Evolutionary conservation across 768 basidiomycete species (phyloP), one percentile per base, ranked within the genome.

Genomic region (Mycena amicta): DNA sequence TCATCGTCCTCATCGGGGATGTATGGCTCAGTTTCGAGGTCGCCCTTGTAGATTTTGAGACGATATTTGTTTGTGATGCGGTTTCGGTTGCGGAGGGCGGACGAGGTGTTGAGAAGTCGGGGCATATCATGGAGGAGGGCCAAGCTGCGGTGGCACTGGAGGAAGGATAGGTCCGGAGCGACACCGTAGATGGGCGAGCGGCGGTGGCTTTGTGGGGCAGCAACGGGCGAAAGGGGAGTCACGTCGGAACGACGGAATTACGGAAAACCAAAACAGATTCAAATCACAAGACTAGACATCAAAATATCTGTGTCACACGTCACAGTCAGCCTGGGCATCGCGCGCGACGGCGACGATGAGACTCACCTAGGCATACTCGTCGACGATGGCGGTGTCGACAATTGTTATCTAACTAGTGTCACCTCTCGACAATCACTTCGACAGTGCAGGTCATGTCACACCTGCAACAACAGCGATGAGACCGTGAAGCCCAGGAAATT

Each of bases 1-100:
- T 91, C 89, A 67, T 92, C 89, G 67, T 94, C 92, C 68, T 93
- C 93, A 49, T 92, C 90, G 63, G 91, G 85, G 57, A 91, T 83
- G 63, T 90, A 77, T 39, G 87, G 81, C 70, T 92, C 92, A 29
- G 85, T 87, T 68, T 93, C 92, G 77, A 91, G 83, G 72, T 84
- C 84, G 59, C 91, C 92, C 73, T 86, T 85, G 70, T 87, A 77
- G 77, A 94, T 86, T 79, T 85, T 90, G 70, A 94, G 89, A 60
- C 91, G 86, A 67, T 90, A 92, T 81, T 94, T 94, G 80, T 93
- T 92, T 72, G 90, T 94, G 77, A 94, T 88, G 72, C 91, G 87
- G 77, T 92, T 92, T 75, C 91, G 88, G 71, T 92, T 92, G 74
- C 92, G 76, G 77, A 90, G 88, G 65, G 89, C 84, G 60, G 90